Conservation (phyloP, 169 alveolate genomes). For the Cryptosporidium xiaoi region DNA sequence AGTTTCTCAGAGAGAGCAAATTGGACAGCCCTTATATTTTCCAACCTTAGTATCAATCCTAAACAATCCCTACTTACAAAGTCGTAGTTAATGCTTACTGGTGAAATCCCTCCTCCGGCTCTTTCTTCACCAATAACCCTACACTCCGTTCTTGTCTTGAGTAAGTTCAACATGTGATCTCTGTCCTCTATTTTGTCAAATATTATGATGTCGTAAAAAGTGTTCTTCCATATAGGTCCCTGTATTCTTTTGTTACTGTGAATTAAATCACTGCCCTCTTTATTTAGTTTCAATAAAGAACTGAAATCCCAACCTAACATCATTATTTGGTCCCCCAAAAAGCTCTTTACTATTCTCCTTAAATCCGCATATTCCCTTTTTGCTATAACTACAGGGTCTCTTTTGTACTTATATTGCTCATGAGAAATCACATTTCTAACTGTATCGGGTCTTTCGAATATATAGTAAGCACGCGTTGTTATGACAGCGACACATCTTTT, state of each 20-base stretch:
- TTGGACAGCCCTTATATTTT: slow-evolving; percentile 45
- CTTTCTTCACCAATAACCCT: neutral
- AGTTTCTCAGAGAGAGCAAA: slow-evolving; percentile 56
- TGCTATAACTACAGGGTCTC: slow-evolving; percentile 30
- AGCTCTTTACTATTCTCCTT: slow-evolving; percentile 39
- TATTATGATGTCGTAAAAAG: slow-evolving; percentile 51
- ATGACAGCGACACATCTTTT: slow-evolving; percentile 28
- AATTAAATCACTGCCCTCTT: too few species aligned
- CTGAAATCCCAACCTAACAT: slow-evolving; percentile 63
- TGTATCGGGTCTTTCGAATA: slow-evolving; percentile 61
- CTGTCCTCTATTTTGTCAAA: slow-evolving; percentile 66
- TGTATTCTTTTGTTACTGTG: neutral
- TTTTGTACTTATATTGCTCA: slow-evolving; percentile 52
- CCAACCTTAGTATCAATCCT: slow-evolving; percentile 27
- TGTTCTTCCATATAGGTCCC: slow-evolving; percentile 20
- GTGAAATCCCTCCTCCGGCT: neutral
- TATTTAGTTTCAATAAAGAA: too few species aligned
- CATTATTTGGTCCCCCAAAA: slow-evolving; percentile 50
- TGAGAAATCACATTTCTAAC: slow-evolving; percentile 44
- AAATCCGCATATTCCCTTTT: slow-evolving; percentile 60
- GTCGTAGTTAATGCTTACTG: slow-evolving; percentile 41
- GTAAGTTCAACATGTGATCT: slow-evolving; percentile 46
- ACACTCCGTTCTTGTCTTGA: slow-evolving; percentile 15
- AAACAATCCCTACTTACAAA: slow-evolving; percentile 57
- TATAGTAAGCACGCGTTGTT: slow-evolving; percentile 37